A percentile compares a stretch with the other conserved stretches of the same genome.
phyloP scores from a whole-genome alignment of 768 basidiomycete species.

The Pilatotrama ljubarskyi region DNA sequence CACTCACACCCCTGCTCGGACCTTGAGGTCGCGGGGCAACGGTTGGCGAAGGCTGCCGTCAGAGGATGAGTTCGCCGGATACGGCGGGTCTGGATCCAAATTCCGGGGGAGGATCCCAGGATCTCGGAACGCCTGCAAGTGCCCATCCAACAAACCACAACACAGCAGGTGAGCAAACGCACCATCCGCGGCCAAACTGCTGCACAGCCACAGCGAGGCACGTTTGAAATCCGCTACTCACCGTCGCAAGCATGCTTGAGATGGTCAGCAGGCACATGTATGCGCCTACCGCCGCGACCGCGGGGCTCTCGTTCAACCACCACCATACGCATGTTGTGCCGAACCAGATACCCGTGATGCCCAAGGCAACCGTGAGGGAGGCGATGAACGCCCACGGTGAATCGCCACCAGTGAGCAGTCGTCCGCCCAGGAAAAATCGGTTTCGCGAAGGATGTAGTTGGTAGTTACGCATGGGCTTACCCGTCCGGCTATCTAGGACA shows the following conservation, averaged over 20 bases:
- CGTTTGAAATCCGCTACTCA: conserved; percentile 36
- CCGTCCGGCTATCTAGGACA: conserved; percentile 33
- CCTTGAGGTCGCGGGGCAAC: conserved; percentile 78
- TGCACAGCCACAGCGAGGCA: conserved; percentile 21
- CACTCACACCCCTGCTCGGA: conserved; percentile 75
- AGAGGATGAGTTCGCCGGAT: conserved; percentile 59
- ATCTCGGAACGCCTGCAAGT: conserved; percentile 66
- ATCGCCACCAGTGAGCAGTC: conserved; percentile 82
- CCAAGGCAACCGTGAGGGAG: conserved; percentile 59
- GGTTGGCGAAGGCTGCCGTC: conserved; percentile 65
- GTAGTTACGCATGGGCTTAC: conserved; percentile 53
- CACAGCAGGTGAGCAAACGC: conserved; percentile 10
- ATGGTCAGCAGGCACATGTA: conserved; percentile 67
- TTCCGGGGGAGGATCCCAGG: conserved; percentile 89
- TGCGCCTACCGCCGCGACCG: conserved; percentile 64
- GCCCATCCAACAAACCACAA: conserved; percentile 13
- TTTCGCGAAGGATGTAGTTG: conserved; percentile 72
- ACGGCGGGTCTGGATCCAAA: conserved; percentile 84
- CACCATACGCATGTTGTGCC: conserved; percentile 87
- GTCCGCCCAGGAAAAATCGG: conserved; percentile 72
- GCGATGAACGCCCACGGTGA: conserved; percentile 78
- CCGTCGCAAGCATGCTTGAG: conserved; percentile 76
- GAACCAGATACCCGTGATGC: conserved; percentile 80
- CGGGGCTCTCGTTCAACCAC: conserved; percentile 79
- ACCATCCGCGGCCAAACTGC: conserved; percentile 12